Percentiles rank a stretch among this genome's conserved stretches.
Conservation (phyloP, 148 eudicot species). For the Selenicereus undatus region DNA sequence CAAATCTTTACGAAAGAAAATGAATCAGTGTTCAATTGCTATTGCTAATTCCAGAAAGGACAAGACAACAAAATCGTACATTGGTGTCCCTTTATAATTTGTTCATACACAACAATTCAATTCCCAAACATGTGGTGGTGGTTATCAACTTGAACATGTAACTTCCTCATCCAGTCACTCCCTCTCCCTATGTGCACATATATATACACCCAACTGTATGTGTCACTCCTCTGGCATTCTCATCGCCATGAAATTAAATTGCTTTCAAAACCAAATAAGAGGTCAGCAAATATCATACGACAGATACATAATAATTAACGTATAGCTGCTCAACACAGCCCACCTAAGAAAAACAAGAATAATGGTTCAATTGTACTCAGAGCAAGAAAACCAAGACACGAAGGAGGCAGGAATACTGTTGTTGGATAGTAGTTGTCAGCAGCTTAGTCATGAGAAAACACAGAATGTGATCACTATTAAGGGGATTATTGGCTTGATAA, state of each 20-base stretch:
- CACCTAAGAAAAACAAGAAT: neutral
- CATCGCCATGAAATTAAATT: neutral
- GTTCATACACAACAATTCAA: neutral
- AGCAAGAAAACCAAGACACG: conserved; percentile 17
- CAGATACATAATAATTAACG: neutral
- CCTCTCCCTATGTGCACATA: neutral
- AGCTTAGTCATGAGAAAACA: conserved; percentile 11
- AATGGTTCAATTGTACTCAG: neutral
- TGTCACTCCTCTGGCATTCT: neutral
- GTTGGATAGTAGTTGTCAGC: neutral
- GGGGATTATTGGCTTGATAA: conserved; percentile 66
- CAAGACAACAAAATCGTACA: too few relatives aligned
- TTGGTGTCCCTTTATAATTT: too few relatives aligned
- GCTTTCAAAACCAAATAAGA: neutral
- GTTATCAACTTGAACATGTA: neutral
- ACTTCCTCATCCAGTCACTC: neutral
- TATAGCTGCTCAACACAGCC: neutral
- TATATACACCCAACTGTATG: too few relatives aligned
- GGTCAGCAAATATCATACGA: too few relatives aligned
- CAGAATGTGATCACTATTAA: conserved; percentile 65
- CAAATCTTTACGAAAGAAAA: too few relatives aligned
- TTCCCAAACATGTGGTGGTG: neutral
- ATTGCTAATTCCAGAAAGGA: too few relatives aligned
- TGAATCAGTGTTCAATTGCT: too few relatives aligned
- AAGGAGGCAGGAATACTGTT: conserved; percentile 8